Conservation (phyloP, 169 alveolate genomes). For the Cryptosporidium xiaoi region DNA sequence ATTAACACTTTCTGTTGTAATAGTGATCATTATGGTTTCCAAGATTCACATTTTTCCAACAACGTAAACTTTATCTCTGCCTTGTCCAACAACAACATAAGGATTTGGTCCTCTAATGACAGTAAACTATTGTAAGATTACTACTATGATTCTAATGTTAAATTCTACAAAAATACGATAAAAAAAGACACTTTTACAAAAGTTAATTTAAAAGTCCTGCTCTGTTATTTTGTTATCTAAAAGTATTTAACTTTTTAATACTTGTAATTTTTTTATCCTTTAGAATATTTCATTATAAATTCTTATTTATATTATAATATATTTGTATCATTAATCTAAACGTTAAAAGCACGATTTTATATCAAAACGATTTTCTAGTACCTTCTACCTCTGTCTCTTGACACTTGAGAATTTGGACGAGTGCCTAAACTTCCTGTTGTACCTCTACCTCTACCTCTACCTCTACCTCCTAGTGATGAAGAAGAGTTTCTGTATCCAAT, state of each 20-base stretch:
- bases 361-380: too few relatives aligned
- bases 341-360: too few relatives aligned
- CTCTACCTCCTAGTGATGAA: constrained; percentile 11
- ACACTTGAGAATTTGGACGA: not conserved
- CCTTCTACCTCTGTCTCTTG: not conserved
- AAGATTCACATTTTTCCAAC: constrained; percentile 1
- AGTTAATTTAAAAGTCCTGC: not conserved
- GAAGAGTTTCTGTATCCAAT: constrained; percentile 52
- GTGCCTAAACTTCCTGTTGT: constrained; percentile 22
- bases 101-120: constrained; percentile 21
- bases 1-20: not conserved
- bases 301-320: not conserved
- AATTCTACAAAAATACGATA: not conserved
- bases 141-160: not conserved
- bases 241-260: too few relatives aligned
- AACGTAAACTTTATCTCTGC: constrained; percentile 11
- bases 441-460: constrained; percentile 42
- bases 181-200: not conserved
- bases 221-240: not conserved
- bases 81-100: not conserved
- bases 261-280: too few relatives aligned
- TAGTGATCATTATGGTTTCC: not conserved
- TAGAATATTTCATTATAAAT: too few relatives aligned
- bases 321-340: not conserved
- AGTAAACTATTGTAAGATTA: not conserved